Evolutionary conservation across 139 green algal species (phyloP).

Genomic region (Picochlorum sp.): DNA sequence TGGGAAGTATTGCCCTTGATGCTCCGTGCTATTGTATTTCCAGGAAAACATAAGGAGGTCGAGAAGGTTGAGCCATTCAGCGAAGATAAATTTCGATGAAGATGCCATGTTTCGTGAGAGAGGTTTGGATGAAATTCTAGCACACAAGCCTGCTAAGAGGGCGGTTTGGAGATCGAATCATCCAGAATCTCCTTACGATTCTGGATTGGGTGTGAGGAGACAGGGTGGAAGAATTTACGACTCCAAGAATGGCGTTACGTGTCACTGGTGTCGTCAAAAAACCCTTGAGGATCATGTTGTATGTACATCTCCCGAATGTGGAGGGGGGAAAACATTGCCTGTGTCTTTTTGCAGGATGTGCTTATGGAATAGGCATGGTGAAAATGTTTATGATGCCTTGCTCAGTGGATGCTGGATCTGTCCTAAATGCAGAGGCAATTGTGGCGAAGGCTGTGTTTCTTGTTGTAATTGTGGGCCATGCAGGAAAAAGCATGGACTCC

Average conservation of each 20-base stretch:
- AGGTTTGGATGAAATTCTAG: conserved; percentile 6
- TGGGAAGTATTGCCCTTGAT: too few relatives aligned
- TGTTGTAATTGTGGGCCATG: conserved; percentile 84
- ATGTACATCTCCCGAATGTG: conserved; percentile 51
- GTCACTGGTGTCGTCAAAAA: conserved; percentile 84
- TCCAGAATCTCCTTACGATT: conserved; percentile 31
- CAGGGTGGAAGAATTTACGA: conserved; percentile 71
- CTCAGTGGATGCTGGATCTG: conserved; percentile 58
- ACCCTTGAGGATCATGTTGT: conserved; percentile 67
- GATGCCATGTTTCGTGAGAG: conserved; percentile 12
- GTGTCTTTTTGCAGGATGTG: conserved; percentile 67
- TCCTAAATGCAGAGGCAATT: conserved; percentile 63
- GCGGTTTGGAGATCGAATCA: background rate
- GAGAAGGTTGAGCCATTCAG: background rate
- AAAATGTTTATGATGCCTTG: conserved; percentile 44
- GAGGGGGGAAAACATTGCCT: conserved; percentile 41
- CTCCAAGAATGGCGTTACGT: conserved; percentile 59
- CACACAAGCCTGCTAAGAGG: background rate
- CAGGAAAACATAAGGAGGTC: background rate
- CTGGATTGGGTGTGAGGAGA: conserved; percentile 52
- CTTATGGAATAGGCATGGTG: conserved; percentile 69
- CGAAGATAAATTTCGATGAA: conserved; percentile 14
- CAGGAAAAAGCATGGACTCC: conserved; percentile 58
- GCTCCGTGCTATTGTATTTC: too few relatives aligned
- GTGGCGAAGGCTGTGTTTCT: conserved; percentile 50